Evolutionary conservation across 2,329 filamentous ascomycete genomes (phyloP), one percentile per base, ranked within the genome.

Genomic region (Arthrobotrys megalospora): DNA sequence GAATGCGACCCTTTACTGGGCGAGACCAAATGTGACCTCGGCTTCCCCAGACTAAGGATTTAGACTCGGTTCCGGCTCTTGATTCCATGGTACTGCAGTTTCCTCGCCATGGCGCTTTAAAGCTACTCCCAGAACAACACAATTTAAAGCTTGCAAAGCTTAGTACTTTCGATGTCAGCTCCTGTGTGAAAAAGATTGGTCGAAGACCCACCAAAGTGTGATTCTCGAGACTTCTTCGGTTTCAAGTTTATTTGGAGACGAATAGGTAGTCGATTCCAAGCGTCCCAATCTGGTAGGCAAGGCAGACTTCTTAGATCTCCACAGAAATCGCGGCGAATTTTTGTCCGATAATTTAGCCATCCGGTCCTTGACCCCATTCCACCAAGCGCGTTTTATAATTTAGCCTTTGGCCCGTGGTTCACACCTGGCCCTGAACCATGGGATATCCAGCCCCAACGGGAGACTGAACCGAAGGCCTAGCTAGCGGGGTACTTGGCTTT

Each of bases 351-450:
- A 36, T 47, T 63, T 63, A 63, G 38, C 58, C 60, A 64, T 47
- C 58, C 41, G 60, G 28, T 34, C 43, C 60, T 48, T 47, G 60
- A 8, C 55, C 34, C 43, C 14, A 34, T 34, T 10, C 7, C 52
- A 38, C n/a, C 16, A 36, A 38, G 52, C 3, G 52, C 16, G 32
- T 58, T 58, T 38, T 38, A 32, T 58, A 36, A 34, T 64, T 64
- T 64, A 64, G 60, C 41, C 60, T 47, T 41, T 64, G 60, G 41
- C 28, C 28, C 60, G 11, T 64, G 41, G 60, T 64, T 48, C 16
- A 36, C 5, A 45, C 21, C 19, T 28, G 24, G 19, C 19, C 52
- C 32, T 11, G 55, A 58, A 24, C 55, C 55, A 60, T 60, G 55
- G 36, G 14, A 24, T 43, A 16, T 12, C 34, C 16, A 41, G 16